phyloP scores from a whole-genome alignment of 106 monocot genomes.

The Apostasia shenzhenica region DNA sequence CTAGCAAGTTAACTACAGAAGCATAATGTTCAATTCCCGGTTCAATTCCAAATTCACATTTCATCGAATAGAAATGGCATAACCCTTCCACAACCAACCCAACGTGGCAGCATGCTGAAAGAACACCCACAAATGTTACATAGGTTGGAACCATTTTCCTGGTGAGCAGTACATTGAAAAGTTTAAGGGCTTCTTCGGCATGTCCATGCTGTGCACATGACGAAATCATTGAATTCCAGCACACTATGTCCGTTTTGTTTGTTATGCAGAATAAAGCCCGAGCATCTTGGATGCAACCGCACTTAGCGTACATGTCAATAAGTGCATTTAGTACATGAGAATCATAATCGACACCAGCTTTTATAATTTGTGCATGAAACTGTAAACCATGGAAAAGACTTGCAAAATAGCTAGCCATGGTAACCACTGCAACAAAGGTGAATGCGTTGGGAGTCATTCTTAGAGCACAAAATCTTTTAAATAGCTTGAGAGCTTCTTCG shows the following conservation, averaged over 20 bases:
- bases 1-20: conserved; percentile 65
- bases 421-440: conserved; percentile 64
- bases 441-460: conserved; percentile 48
- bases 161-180: conserved; percentile 46
- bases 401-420: conserved; percentile 48
- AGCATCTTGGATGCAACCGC: conserved; percentile 69
- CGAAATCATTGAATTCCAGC: conserved; percentile 95
- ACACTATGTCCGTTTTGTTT: conserved; percentile 38
- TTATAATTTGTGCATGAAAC: conserved; percentile 61
- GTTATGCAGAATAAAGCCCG: conserved; percentile 33
- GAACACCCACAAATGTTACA: conserved; percentile 71
- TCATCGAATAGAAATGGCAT: conserved; percentile 54
- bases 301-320: conserved; percentile 90
- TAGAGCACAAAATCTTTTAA: conserved; percentile 23
- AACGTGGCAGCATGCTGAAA: conserved; percentile 75
- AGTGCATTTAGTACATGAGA: conserved; percentile 76
- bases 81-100: conserved; percentile 77
- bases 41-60: conserved; percentile 41
- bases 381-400: conserved; percentile 54
- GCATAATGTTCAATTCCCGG: conserved; percentile 82
- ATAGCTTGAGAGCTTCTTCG: conserved; percentile 60
- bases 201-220: conserved; percentile 75
- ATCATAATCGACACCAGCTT: conserved; percentile 44
- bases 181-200: conserved; percentile 49
- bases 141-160: conserved; percentile 50